Percentiles rank a stretch among this genome's conserved stretches.
phyloP scores from a whole-genome alignment of 768 basidiomycete species.

The Lentinula edodes region DNA sequence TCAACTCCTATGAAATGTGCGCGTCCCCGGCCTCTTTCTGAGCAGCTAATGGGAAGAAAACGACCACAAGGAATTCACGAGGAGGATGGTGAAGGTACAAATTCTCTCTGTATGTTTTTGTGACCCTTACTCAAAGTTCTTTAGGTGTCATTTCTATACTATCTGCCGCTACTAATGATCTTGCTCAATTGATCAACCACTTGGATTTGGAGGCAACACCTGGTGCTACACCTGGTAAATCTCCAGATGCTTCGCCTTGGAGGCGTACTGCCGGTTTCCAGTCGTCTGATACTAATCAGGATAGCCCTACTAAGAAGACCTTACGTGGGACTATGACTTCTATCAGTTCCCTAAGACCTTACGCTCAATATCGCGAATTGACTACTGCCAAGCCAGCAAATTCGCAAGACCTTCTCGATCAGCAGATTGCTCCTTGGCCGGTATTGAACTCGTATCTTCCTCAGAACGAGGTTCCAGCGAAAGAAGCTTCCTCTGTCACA shows the following conservation, averaged over 20 bases:
- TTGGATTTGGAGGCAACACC: slow-evolving; percentile 82
- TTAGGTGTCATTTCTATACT: slow-evolving; percentile 60
- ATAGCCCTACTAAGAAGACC: slow-evolving; percentile 33
- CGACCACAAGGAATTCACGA: slow-evolving; percentile 49
- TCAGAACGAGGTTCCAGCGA: background rate
- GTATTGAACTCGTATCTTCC: slow-evolving; percentile 27
- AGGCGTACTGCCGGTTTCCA: background rate
- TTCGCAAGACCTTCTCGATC: slow-evolving; percentile 27
- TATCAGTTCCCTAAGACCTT: slow-evolving; percentile 45
- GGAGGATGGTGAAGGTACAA: slow-evolving; percentile 50
- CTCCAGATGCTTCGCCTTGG: slow-evolving; percentile 32
- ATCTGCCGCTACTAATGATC: slow-evolving; percentile 77
- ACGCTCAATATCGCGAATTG: slow-evolving; percentile 23
- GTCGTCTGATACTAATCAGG: slow-evolving; percentile 6
- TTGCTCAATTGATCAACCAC: slow-evolving; percentile 72
- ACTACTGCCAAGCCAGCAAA: slow-evolving; percentile 4
- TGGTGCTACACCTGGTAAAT: slow-evolving; percentile 40
- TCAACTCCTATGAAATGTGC: slow-evolving; percentile 35
- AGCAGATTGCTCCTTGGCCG: slow-evolving; percentile 63
- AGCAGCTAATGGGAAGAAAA: slow-evolving; percentile 47
- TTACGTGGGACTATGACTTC: slow-evolving; percentile 34
- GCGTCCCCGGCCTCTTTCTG: slow-evolving; percentile 56
- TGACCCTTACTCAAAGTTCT: slow-evolving; percentile 1
- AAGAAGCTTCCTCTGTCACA: background rate
- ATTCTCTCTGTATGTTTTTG: background rate